Conservation (phyloP, 1,139 yeast species). For the Saccharomyces uvarum region DNA sequence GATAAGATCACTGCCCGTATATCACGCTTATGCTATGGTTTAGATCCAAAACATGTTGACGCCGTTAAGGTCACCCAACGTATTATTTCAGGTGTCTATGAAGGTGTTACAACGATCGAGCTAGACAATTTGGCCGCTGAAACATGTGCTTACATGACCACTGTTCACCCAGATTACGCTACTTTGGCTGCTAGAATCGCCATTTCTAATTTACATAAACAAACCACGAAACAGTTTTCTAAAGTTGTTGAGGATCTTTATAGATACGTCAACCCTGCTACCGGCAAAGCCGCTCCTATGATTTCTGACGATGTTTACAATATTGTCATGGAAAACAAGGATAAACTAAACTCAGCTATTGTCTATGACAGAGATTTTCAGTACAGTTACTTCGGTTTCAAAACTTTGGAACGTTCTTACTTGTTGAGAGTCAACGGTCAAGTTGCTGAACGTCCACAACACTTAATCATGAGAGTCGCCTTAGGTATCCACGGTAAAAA, state of each 20-base stretch:
- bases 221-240: conserved; percentile 76
- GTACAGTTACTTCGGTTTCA: conserved; percentile 78
- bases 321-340: conserved; percentile 52
- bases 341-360: conserved; percentile 65
- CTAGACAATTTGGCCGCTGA: conserved; percentile 94
- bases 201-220: conserved; percentile 84
- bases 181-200: conserved; percentile 92
- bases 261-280: conserved; percentile 63
- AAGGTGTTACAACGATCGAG: conserved; percentile 94
- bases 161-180: conserved; percentile 94
- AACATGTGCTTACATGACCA: conserved; percentile 95
- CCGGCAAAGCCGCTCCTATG: conserved; percentile 50
- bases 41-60: conserved; percentile 76
- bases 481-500: conserved; percentile 78
- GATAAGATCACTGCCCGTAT: conserved; percentile 67
- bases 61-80: conserved; percentile 86
- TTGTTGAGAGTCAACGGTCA: conserved; percentile 55
- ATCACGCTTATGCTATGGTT: conserved; percentile 68
- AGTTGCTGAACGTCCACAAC: conserved; percentile 86
- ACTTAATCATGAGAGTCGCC: conserved; percentile 81
- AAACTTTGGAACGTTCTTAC: conserved; percentile 78
- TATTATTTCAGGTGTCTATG: conserved; percentile 84
- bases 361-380: conserved; percentile 72
- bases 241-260: conserved; percentile 61
- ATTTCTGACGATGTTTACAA: conserved; percentile 60